Evolutionary conservation across 495 filamentous ascomycete genomes (phyloP).

Genomic region (Hyaloscypha finlandica): DNA sequence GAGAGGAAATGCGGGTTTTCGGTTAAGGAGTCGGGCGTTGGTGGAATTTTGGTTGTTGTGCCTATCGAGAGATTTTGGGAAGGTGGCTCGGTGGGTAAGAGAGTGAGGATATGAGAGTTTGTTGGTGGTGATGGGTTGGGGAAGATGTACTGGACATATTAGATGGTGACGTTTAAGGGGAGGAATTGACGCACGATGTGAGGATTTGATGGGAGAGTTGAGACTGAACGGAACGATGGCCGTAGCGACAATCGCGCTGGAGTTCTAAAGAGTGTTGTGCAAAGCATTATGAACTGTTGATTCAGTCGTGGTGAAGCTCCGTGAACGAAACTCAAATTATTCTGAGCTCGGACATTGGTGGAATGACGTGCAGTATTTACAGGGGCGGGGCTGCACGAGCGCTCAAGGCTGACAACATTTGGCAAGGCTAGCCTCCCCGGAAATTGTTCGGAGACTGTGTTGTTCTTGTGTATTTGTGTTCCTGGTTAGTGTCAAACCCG

Average conservation of each 20-base stretch:
- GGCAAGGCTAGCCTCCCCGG: neutral
- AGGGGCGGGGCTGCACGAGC: neutral
- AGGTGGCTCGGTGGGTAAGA: conserved; percentile 75
- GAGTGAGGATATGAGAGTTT: conserved; percentile 60
- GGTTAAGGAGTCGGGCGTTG: conserved; percentile 71
- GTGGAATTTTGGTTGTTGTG: conserved; percentile 69
- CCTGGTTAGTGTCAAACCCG: neutral
- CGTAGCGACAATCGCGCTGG: neutral
- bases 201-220: conserved; percentile 56
- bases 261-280: conserved; percentile 19
- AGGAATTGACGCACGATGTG: conserved; percentile 43
- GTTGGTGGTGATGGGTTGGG: conserved; percentile 17
- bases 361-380: conserved; percentile 1
- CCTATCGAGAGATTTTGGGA: conserved; percentile 72
- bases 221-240: conserved; percentile 37
- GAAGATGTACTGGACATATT: conserved; percentile 32
- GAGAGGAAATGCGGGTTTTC: conserved; percentile 76
- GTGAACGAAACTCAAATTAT: conserved; percentile 1
- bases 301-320: neutral
- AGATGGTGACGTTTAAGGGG: neutral
- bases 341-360: conserved; percentile 12
- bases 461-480: neutral
- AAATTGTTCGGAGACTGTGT: neutral
- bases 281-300: conserved; percentile 14
- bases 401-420: neutral